Base-by-base conservation (phyloP, 2,329 filamentous ascomycete species). In the Tolypocladium endophyticum region DNA sequence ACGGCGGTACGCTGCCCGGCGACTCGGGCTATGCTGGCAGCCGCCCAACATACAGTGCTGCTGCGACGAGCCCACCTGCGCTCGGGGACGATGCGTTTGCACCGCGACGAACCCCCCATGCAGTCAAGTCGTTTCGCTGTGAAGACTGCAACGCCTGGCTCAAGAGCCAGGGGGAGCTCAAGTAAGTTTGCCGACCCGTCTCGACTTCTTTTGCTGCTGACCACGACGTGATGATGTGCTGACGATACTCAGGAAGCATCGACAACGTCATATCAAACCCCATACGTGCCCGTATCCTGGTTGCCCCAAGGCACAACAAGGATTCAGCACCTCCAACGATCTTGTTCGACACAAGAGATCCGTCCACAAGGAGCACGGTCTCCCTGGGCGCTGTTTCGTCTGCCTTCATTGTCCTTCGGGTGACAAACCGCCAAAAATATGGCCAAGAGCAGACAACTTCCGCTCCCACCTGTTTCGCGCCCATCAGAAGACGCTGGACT, bases 401-500 rank as follows among this genome's bases (percentile, higher is more conserved):
- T 61, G 60, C 36, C 36, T 20, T 8, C 28, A 55, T 20, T 61
- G 60, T 25, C 14, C 0, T 9, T 12, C 36, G 4, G 47, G 45
- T 7, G 33, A 61, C 8, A 70, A 66, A 47, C 58, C 57, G 18
- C 61, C 76, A 1, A 96, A 95, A 70, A 75, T 80, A 41, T 96
- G 90, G 90, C 87, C 88, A 0, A 83, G 92, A 28, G 78, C 87
- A 57, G 92, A 97, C 72, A 97, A 97, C 68, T 96, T 96, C 71
- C 87, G 87, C 62, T 85, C 87, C 41, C 92, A 97, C 69, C 79
- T 96, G 54, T 78, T 76, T 56, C 82, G 87, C 14, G 84, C 90
- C 66, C 92, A 96, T 70, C 62, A 64, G 0, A 70, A 71, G 3
- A 35, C 68, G 1, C 69, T 78, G 12, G 60, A 61, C 4, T 61